Evolutionary conservation across 495 filamentous ascomycete species (phyloP).

Genomic region (Margaritispora aquatica): DNA sequence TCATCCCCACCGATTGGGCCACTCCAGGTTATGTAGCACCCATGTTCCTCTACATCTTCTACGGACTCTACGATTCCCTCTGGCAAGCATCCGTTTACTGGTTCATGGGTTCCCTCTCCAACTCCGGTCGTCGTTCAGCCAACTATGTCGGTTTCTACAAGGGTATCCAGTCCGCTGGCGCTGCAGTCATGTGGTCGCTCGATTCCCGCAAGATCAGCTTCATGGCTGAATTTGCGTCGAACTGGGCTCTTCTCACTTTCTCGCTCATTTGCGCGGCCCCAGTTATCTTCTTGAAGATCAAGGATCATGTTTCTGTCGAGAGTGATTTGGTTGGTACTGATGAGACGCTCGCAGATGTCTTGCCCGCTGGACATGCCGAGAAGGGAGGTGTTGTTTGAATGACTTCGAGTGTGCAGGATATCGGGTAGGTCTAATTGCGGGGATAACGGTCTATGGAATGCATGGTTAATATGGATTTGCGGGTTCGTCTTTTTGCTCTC

Average conservation of each 20-base stretch:
- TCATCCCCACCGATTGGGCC: constrained; percentile 54
- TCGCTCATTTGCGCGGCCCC: constrained; percentile 71
- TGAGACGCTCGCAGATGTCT: constrained; percentile 66
- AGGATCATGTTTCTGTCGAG: constrained; percentile 64
- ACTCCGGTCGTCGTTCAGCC: constrained; percentile 85
- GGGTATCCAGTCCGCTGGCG: constrained; percentile 91
- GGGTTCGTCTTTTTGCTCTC: too few species aligned
- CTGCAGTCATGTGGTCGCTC: constrained; percentile 78
- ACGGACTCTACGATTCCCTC: constrained; percentile 82
- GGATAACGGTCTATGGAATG: too few species aligned
- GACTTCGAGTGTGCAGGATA: too few species aligned
- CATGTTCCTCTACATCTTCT: constrained; percentile 91
- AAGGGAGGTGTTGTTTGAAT: constrained; percentile 16
- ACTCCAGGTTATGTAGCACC: constrained; percentile 65
- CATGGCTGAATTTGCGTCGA: constrained; percentile 35
- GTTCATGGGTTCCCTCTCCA: constrained; percentile 89
- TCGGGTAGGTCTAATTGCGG: too few species aligned
- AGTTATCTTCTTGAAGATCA: constrained; percentile 72
- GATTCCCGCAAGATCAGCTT: constrained; percentile 60
- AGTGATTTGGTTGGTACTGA: constrained; percentile 80
- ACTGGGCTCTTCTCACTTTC: constrained; percentile 54
- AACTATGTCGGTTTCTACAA: constrained; percentile 97
- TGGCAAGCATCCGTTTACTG: constrained; percentile 88
- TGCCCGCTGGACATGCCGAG: constrained; percentile 18
- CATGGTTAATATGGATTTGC: too few species aligned